A percentile compares a stretch with the other conserved stretches of the same genome.
Evolutionary conservation across 805 yeast species (phyloP).

Genomic region (Metschnikowia bowlesiae): DNA sequence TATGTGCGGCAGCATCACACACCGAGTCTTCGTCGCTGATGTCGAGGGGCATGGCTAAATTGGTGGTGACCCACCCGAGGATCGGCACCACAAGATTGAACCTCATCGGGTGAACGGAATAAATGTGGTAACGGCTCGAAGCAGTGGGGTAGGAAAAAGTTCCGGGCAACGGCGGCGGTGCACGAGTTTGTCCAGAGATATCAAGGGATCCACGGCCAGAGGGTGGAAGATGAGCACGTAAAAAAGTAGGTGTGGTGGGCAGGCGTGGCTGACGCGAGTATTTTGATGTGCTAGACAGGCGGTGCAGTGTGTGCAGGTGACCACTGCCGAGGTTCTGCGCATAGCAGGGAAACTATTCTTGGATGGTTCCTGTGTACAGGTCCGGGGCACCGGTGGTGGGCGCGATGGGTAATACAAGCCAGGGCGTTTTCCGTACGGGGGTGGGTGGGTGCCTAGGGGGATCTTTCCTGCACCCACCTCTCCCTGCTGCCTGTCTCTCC

Average conservation of each 20-base stretch:
- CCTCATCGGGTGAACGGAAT: background rate
- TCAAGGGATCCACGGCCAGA: background rate
- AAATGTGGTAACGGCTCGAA: background rate
- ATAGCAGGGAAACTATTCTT: background rate
- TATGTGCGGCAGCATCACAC: constrained; percentile 35
- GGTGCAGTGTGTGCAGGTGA: constrained; percentile 1
- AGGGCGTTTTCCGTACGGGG: too few species aligned
- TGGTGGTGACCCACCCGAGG: constrained; percentile 6
- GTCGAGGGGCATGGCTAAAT: constrained; percentile 27
- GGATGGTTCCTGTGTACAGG: background rate
- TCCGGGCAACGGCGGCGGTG: background rate
- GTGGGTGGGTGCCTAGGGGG: too few species aligned
- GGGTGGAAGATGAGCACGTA: background rate
- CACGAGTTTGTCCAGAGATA: background rate
- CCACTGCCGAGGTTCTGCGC: background rate
- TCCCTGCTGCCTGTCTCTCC: too few species aligned
- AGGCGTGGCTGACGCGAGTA: constrained; percentile 1
- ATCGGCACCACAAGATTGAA: background rate
- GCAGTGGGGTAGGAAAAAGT: background rate
- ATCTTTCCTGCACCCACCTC: too few species aligned
- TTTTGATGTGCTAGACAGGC: background rate
- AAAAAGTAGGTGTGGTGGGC: background rate
- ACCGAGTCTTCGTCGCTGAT: constrained; percentile 32
- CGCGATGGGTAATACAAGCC: too few species aligned
- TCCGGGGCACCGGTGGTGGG: too few species aligned